Evolutionary conservation across 257 asterid species (phyloP).

Genomic region (Rehmannia glutinosa): DNA sequence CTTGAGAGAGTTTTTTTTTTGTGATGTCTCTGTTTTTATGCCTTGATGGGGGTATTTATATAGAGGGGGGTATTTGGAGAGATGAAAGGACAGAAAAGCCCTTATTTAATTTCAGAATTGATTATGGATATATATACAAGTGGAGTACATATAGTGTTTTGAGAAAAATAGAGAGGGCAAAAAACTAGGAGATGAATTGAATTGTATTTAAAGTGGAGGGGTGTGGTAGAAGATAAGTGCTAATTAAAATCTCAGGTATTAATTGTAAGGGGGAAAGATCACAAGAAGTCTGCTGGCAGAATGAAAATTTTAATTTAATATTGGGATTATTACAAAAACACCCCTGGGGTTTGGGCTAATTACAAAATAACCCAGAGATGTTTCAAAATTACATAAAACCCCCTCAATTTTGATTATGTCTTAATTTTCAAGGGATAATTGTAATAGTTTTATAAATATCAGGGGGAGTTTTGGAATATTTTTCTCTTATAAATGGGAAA

Average conservation of each 20-base stretch:
- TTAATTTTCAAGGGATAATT: too few species aligned
- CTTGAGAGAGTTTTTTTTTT: neutral
- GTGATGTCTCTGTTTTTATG: neutral
- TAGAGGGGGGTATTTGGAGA: slow-evolving; percentile 14
- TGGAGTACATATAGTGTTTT: slow-evolving; percentile 4
- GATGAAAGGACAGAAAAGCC: slow-evolving; percentile 4
- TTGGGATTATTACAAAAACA: too few species aligned
- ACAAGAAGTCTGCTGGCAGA: slow-evolving; percentile 46
- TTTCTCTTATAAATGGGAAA: too few species aligned
- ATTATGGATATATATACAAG: slow-evolving; percentile 5
- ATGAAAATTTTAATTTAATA: slow-evolving; percentile 8
- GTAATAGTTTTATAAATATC: too few species aligned
- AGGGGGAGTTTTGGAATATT: too few species aligned
- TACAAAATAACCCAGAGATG: too few species aligned
- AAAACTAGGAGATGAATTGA: neutral
- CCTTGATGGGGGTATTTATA: slow-evolving; percentile 16
- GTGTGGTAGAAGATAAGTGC: neutral
- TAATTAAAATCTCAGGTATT: neutral
- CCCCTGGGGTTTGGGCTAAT: too few species aligned
- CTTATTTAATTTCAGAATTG: slow-evolving; percentile 26
- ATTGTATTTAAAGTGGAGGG: neutral
- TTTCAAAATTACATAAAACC: too few species aligned
- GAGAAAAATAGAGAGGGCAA: neutral
- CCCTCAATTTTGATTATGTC: too few species aligned
- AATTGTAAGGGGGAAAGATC: slow-evolving; percentile 31